phyloP scores from a whole-genome alignment of 352 stramenopile species.

The Phytophthora boehmeriae region DNA sequence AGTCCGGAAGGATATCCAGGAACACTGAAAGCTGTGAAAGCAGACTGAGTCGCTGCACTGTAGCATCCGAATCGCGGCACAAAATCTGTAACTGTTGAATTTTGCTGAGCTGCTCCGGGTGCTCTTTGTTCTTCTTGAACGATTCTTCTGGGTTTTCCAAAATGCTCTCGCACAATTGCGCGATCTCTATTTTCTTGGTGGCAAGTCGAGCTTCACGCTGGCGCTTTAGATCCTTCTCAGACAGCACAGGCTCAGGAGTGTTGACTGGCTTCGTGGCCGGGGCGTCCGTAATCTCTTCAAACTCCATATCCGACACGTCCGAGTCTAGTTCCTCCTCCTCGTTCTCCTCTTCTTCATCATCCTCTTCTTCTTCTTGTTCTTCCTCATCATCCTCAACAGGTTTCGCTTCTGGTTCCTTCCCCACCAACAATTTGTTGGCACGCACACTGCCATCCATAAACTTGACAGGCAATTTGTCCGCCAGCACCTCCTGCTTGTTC shows the following conservation, averaged over 20 bases:
- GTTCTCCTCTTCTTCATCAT: constrained; percentile 46
- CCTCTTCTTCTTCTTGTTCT: constrained; percentile 46
- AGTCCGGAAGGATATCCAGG: constrained; percentile 95
- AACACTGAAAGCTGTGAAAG: constrained; percentile 95
- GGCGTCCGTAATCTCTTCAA: constrained; percentile 67
- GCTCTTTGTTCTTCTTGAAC: constrained; percentile 88
- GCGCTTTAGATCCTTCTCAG: constrained; percentile 61
- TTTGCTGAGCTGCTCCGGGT: constrained; percentile 79
- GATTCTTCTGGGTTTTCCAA: constrained; percentile 86
- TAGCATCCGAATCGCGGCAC: constrained; percentile 72
- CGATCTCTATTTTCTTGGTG: constrained; percentile 90
- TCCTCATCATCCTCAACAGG: constrained; percentile 21
- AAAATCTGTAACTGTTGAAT: constrained; percentile 79
- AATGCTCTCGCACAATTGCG: constrained; percentile 89
- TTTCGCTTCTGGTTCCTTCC: constrained; percentile 41
- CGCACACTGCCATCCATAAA: constrained; percentile 88
- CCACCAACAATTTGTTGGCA: constrained; percentile 69
- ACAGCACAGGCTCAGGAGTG: constrained; percentile 20
- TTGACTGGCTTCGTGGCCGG: constrained; percentile 14
- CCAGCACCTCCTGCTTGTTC: constrained; percentile 61
- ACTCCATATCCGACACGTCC: constrained; percentile 84
- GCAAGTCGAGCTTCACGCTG: constrained; percentile 73
- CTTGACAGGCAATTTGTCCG: constrained; percentile 84
- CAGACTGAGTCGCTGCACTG: constrained; percentile 87
- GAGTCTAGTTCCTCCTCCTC: constrained; percentile 56